A percentile compares a stretch with the other conserved stretches of the same genome.
phyloP scores from a whole-genome alignment of 768 basidiomycete genomes.

The Lactifluus piperatus region DNA sequence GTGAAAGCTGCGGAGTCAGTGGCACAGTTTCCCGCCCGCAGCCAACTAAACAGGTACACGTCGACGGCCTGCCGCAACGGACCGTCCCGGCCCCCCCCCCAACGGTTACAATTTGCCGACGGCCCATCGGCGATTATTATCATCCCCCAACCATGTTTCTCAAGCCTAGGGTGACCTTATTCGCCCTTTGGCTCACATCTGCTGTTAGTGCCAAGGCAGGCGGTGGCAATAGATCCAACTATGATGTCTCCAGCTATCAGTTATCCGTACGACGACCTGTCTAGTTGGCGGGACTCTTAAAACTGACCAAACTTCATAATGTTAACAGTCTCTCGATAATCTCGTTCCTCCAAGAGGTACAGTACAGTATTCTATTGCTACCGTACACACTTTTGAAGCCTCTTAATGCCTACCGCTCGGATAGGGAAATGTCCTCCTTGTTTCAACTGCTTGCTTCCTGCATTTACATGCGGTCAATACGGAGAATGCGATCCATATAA shows the following conservation, averaged over 20 bases:
- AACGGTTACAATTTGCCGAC: background rate
- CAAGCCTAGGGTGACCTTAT: background rate
- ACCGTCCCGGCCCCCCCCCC: background rate
- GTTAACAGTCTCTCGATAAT: background rate
- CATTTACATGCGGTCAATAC: slow-evolving; percentile 87
- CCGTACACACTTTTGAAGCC: background rate
- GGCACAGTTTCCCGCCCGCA: background rate
- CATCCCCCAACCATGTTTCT: background rate
- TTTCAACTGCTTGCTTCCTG: slow-evolving; percentile 93
- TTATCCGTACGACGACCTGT: background rate
- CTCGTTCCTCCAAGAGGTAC: slow-evolving; percentile 11
- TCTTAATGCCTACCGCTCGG: background rate
- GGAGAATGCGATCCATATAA: slow-evolving; percentile 86
- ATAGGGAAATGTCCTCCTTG: slow-evolving; percentile 64
- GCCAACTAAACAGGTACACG: background rate
- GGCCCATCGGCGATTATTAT: too few species aligned
- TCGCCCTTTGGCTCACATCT: slow-evolving; percentile 4
- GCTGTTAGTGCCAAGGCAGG: background rate
- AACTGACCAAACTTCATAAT: background rate
- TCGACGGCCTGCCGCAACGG: background rate
- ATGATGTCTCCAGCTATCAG: background rate
- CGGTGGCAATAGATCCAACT: background rate
- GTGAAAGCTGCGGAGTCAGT: background rate
- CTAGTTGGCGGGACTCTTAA: background rate
- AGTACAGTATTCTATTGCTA: too few species aligned